Base-by-base conservation (phyloP, 768 basidiomycete species). In the Cytidiella melzeri region DNA sequence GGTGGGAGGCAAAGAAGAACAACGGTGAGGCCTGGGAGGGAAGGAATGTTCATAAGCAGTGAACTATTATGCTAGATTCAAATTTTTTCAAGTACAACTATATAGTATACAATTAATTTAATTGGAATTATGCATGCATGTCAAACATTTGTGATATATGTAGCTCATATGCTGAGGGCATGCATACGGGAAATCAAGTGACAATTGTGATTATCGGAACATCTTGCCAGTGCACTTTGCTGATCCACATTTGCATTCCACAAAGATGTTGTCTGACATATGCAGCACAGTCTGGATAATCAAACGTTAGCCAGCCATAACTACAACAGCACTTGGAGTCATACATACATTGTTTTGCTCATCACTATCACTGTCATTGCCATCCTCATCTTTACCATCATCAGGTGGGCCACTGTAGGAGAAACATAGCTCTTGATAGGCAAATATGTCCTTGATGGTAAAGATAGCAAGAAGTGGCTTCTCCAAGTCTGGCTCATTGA, bases 341-440 rank as follows among this genome's bases (percentile, higher is more conserved):
- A 7, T 27, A 47, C 52, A 3, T n/a, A 36, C 39, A 5, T 23
- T 38, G 26, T 18, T 39, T 23, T 53, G 36, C n/a, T 42, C 34
- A 13, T 44, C 47, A 5, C 45, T 23, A 15, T 53, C 44, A 13
- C 21, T 26, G 18, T 57, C 57, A 28, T 10, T 23, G 18, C 15
- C 40, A 9, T 41, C 13, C 26, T 60, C 59, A 6, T 67, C 67
- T 51, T 73, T 64, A 46, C n/a, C n/a, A n/a, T n/a, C n/a, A n/a
- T 72, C 75, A 1, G 60, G 58, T 34, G 62, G 57, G 1, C 89
- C 88, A 42, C 62, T 67, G 62, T 92, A 92, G 11, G 79, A 83
- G 61, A 92, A 92, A 53, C 80, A 84, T 6, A 92, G 71, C 56
- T 92, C 89, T 52, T 90, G 81, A 41, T 72, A 71, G 0, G 76